Evolutionary conservation across 2,329 filamentous ascomycete genomes (phyloP), one percentile per base, ranked within the genome.

Genomic region (Thelonectria olida): DNA sequence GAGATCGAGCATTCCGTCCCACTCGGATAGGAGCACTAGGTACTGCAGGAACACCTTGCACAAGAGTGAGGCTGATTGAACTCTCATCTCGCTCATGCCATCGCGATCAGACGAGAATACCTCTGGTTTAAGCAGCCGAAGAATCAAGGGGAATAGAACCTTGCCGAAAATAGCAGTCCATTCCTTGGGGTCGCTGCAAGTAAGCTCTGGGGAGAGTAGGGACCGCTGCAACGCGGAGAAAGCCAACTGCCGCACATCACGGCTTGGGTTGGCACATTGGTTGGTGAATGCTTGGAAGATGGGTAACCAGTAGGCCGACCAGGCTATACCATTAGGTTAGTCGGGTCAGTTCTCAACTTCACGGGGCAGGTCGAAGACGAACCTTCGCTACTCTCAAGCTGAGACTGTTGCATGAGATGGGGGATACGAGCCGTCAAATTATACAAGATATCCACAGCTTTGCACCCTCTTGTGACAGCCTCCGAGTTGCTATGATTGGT

Each of bases 41-140:
- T 97, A 98, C 75, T 97, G 94, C 62, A 99, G 78, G 79, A 97
- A 99, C 3, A 97, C 95, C 77, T 96, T 97, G 82, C 92, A 97
- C 13, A 99, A 84, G 50, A 99, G 82, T 9, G 92, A 97, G 1
- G 95, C 92, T 1, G 92, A 92, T 72, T 97, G 92, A 0, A 98
- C 92, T 42, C 96, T 86, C 52, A 96, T 98, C 77, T 98, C 95
- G 67, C 92, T 92, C 96, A 99, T 99, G 36, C 96, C 96, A 34
- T 91, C 83, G 1, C 92, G 91, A 74, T 99, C 96, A 2, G 91
- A 91, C 54, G 94, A 93, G 75, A 96, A 97, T 9, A 97, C 90
- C 77, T 99, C 96, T 1, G 96, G 96, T 76, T 97, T 97, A 15
- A 99, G 83, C 2, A 99, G 84, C 64, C 92, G 88, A 34, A 91